Base-by-base conservation (phyloP, 2,329 filamentous ascomycete genomes). In the Phoma sp. region DNA sequence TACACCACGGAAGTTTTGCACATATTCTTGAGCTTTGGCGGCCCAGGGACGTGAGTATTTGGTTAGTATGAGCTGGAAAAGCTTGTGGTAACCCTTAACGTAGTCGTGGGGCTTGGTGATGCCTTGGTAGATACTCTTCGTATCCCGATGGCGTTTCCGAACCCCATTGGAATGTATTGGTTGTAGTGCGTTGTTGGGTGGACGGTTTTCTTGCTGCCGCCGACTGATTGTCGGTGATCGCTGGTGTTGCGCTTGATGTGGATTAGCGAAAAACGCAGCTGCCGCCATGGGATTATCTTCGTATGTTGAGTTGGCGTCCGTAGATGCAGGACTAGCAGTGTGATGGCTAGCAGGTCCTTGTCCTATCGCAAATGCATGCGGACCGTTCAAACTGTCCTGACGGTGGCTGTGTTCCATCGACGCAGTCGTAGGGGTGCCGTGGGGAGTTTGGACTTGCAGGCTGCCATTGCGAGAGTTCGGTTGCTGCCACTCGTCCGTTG, bases 101-200 rank as follows among this genome's bases (percentile, higher is more conserved):
- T 98, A 98, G 9, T 91, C 88, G 71, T 98, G 97, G 4, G 95
- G 93, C 67, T 95, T 89, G 57, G 90, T 92, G 67, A 99, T 92
- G 33, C 86, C 89, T 58, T 93, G 87, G 74, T 98, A 99, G 49
- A 98, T 91, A 42, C 86, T 84, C 0, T 91, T 93, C 5, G 93
- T 89, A 68, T 97, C 92, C 32, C 83, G 81, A 43, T 82, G 80
- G 29, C 82, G 80, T 67, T 84, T 86, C 30, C 76, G 70, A 61
- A 69, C 42, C 10, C 62, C 65, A 49, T 73, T 76, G 11, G 65
- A 66, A 42, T 72, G 68, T 26, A 68, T 53, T 11, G 65, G 66
- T 42, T 72, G 70, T 0, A 74, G 54, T 1, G 73, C 70, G 12
- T 72, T 64, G 30, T 58, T 74, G 21, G 71, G 42, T 6, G 42